Evolutionary conservation across 306 rosid genomes (phyloP), one percentile per base, ranked within the genome.

Genomic region (Gastrolobium villosum): DNA sequence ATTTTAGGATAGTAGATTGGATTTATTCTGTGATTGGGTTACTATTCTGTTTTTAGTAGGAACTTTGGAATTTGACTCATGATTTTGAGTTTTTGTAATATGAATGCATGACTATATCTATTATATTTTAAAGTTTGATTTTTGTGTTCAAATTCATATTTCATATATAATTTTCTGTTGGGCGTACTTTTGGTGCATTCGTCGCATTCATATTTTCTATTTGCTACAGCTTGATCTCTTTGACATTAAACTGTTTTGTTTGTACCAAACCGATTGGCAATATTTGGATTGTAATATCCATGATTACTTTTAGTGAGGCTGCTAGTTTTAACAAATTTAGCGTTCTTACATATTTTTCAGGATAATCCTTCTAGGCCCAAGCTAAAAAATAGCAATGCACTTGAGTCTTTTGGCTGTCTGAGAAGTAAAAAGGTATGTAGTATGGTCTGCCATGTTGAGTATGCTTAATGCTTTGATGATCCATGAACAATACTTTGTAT

Each of bases 321-420:
- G 34, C 65, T 64, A 52, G 44, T 46, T 30, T 54, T 35, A 7
- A 50, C 9, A 37, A 43, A 2, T 14, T 49, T 75, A 40, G 44
- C 14, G 13, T 75, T 82, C 78, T 69, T 65, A 44, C 65, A 31
- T 81, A 32, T 54, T 81, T 82, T 78, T 80, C 88, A 89, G 94
- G 88, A 77, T 65, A 35, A 34, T 61, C 84, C 82, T 85, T 72
- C 69, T 68, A 77, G 67, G 84, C 76, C 48, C 39, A 82, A 82
- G 49, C 83, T 76, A 45, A 81, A 74, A 82, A 77, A 72, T 76
- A 66, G 69, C 30, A 71, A 70, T 61, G 76, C 65, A 4, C 57
- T 76, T 15, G 92, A 89, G 83, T 49, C 65, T 61, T 62, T 80
- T 15, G 89, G 83, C 34, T 83, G 79, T 73, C 88, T 83, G 32